A percentile compares a stretch with the other conserved stretches of the same genome.
Evolutionary conservation across 208 protist species (phyloP).

Genomic region (Leishmania turanica): DNA sequence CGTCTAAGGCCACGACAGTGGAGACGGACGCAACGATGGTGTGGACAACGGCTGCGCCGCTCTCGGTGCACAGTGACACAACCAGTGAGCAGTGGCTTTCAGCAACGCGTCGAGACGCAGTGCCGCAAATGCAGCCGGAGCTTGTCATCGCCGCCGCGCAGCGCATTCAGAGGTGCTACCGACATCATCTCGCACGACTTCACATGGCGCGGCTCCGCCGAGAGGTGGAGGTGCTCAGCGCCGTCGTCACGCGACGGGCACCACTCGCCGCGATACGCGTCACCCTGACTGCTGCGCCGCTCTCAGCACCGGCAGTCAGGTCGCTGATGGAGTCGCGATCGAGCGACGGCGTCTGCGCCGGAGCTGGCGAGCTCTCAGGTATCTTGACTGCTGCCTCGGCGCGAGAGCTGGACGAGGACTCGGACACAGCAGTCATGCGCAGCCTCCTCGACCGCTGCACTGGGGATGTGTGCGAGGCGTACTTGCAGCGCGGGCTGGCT

Average conservation of each 20-base stretch:
- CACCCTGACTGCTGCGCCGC: neutral
- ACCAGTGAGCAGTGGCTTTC: too few relatives aligned
- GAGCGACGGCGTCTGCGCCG: neutral
- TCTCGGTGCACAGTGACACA: neutral
- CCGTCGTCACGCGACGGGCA: conserved; percentile 25
- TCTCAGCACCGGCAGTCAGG: neutral
- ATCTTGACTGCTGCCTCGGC: neutral
- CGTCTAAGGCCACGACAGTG: neutral
- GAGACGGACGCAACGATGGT: neutral
- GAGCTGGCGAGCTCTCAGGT: neutral
- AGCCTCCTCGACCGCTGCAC: conserved; percentile 33
- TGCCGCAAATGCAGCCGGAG: neutral
- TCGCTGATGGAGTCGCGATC: neutral
- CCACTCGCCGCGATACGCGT: conserved; percentile 18
- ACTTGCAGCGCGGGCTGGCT: conserved; percentile 21
- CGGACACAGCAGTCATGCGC: conserved; percentile 9
- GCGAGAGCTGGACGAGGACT: neutral
- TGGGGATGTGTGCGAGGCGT: conserved; percentile 41
- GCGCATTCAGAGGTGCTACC: conserved; percentile 27
- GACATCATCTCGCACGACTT: neutral
- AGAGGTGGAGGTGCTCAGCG: conserved; percentile 25
- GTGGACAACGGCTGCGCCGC: neutral
- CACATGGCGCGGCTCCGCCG: conserved; percentile 10
- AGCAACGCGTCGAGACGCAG: neutral
- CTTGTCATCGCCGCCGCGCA: conserved; percentile 4